Base-by-base conservation (phyloP, 352 stramenopile species). In the Phytophthora chlamydospora region DNA sequence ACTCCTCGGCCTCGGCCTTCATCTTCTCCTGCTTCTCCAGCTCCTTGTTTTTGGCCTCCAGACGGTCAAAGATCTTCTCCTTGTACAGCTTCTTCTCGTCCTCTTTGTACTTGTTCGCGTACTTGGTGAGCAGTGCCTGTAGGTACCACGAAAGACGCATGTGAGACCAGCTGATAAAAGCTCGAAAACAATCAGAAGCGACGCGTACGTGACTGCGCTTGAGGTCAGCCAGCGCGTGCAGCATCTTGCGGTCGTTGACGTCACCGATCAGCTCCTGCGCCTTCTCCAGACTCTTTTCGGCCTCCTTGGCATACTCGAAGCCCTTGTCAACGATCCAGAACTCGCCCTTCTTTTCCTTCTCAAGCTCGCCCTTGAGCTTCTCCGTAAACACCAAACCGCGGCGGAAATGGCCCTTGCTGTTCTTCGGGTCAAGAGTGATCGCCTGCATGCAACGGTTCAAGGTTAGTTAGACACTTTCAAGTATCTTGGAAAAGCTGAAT, bases 311-410 rank as follows among this genome's bases (percentile, higher is more conserved):
- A 56, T 76, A 95, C 68, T 95, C 80, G 40, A 82, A 91, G 21
- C 79, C 86, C 51, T 93, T 93, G 57, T 95, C 86, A 27, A 95
- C 71, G 46, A 95, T 91, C 86, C 86, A 95, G 33, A 95, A 95
- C 48, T 95, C 81, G 55, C 81, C 80, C 21, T 79, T 79, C 48
- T 84, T 73, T 56, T 95, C 86, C 40, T 95, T 95, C 19, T 85
- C 83, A 0, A 95, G 59, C 59, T 95, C 86, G 11, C 62, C 63
- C 49, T 91, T 91, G 35, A 95, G 68, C 50, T 95, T 95, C 52
- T 92, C 84, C 13, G 80, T 88, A 51, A 80, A 95, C 13, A 93
- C 86, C 12, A 95, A 69, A 7, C 73, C 80, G 17, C 84, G 84
- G 42, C 86, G 86, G 62, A 93, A 95, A 56, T 95, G 83, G 33